These are phyloP conservation scores for Phellinidium pouzarii DNA, from an alignment of 1,284 basidiomycete species.

Conservation along the genomic window DNA sequence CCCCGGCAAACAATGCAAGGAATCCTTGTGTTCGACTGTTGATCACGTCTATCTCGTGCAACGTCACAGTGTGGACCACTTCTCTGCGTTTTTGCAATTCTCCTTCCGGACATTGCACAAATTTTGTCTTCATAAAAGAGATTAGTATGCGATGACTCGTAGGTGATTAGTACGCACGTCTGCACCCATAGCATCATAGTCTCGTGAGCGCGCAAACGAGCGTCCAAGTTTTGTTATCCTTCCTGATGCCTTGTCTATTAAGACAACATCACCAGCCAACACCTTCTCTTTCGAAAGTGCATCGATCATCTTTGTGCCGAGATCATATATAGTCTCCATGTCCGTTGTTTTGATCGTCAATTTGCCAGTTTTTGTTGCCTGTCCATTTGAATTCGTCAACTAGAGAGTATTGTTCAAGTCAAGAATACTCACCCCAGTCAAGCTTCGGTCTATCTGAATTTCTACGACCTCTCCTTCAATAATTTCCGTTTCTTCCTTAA, in stretches of 20 bases:
- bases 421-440: conserved; percentile 76
- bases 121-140: conserved; percentile 72
- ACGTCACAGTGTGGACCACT: conserved; percentile 92
- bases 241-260: conserved; percentile 97
- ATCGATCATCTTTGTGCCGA: conserved; percentile 99
- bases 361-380: conserved; percentile 98
- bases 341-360: conserved; percentile 98
- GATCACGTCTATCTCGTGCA: conserved; percentile 99
- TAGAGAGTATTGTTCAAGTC: not conserved
- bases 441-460: conserved; percentile 94
- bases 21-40: conserved; percentile 96
- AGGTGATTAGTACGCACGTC: conserved; percentile 59
- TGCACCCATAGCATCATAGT: conserved; percentile 98
- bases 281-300: conserved; percentile 96
- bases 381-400: conserved; percentile 17
- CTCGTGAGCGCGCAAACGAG: conserved; percentile 91
- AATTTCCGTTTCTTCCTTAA: conserved; percentile 96
- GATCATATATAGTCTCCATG: conserved; percentile 99
- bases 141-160: not conserved
- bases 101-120: conserved; percentile 96
- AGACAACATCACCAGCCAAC: conserved; percentile 91
- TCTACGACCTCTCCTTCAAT: conserved; percentile 99
- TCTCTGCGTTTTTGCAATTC: conserved; percentile 97
- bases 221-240: conserved; percentile 94
- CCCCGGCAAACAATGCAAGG: conserved; percentile 74